These are phyloP conservation scores for Boletus semigastroideus DNA, from an alignment of 1,284 basidiomycete genomes.

Conservation along the genomic window DNA sequence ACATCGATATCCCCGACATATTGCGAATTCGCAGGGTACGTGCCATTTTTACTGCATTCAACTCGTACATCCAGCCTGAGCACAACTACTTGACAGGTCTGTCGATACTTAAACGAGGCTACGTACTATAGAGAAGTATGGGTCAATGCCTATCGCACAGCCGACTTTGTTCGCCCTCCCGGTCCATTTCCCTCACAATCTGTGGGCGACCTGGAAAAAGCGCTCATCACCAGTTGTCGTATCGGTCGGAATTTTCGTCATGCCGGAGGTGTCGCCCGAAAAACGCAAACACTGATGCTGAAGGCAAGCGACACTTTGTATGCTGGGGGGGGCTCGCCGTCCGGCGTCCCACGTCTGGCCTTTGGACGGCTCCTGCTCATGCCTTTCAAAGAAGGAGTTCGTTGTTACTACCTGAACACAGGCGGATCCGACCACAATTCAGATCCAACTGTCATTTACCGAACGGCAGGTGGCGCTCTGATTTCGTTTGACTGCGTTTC, in stretches of 20 bases:
- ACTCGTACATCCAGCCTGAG: too few species aligned
- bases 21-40: constrained; percentile 21
- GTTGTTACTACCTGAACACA: too few species aligned
- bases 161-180: too few species aligned
- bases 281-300: background rate
- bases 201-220: constrained; percentile 12
- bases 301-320: constrained; percentile 10
- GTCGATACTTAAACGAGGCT: constrained; percentile 10
- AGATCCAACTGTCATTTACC: too few species aligned
- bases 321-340: too few species aligned
- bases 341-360: constrained; percentile 1
- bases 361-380: constrained; percentile 10
- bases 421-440: too few species aligned
- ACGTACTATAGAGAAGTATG: too few species aligned
- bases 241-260: background rate
- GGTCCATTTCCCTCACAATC: constrained; percentile 8
- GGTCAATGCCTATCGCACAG: too few species aligned
- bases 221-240: constrained; percentile 9
- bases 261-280: background rate
- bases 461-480: too few species aligned
- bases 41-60: background rate
- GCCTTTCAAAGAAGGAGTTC: too few species aligned
- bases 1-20: constrained; percentile 19
- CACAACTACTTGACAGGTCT: constrained; percentile 11
- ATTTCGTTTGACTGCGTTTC: too few species aligned